Percentiles rank a stretch among this genome's conserved stretches.
These are phyloP conservation scores for Melaleuca quinquenervia DNA, from an alignment of 345 rosid species.

Conservation along the genomic window DNA sequence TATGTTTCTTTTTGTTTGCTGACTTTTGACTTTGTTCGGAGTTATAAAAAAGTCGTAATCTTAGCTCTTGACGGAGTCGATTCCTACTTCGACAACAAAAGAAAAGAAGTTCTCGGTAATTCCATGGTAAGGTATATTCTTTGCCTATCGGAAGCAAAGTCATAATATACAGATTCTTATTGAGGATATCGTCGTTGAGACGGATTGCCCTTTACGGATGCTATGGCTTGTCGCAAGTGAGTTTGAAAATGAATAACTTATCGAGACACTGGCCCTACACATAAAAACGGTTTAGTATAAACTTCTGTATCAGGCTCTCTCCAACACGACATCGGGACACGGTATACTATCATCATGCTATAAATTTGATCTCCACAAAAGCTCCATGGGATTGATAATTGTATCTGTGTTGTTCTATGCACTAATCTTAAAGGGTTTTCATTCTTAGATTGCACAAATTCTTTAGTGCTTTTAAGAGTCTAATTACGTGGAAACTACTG, in stretches of 20 bases:
- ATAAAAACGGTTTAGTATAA: not conserved
- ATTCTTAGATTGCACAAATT: not conserved
- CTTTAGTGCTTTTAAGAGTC: not conserved
- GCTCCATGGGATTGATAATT: not conserved
- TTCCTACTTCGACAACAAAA: not conserved
- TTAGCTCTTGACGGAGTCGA: not conserved
- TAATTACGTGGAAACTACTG: not conserved
- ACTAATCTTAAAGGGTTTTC: not conserved
- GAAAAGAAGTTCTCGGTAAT: not conserved
- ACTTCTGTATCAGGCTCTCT: not conserved
- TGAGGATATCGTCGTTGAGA: not conserved
- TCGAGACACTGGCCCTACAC: not conserved
- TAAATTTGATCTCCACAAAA: not conserved
- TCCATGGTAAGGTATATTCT: not conserved
- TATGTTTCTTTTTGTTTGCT: not conserved
- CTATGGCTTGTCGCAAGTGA: not conserved
- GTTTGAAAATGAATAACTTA: not conserved
- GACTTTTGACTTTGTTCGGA: not conserved
- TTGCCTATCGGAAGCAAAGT: not conserved
- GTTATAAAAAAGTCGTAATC: not conserved
- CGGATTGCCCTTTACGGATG: not conserved
- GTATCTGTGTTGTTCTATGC: not conserved
- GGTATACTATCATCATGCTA: not conserved
- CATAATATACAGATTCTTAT: not conserved
- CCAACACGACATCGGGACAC: not conserved